Conservation (phyloP, 352 stramenopile genomes). For the Blastocystis sp. region DNA sequence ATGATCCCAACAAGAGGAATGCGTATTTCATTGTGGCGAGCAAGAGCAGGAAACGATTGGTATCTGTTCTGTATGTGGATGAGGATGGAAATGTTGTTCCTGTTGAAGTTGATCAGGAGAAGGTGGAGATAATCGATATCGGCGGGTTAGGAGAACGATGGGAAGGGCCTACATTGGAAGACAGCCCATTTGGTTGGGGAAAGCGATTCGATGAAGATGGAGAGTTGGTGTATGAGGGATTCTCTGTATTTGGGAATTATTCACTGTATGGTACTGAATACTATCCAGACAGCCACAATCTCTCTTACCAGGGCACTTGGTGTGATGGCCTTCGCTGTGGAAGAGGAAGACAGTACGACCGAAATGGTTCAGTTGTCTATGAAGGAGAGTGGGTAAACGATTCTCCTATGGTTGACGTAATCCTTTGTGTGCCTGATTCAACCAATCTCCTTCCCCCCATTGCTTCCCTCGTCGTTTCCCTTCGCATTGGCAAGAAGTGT, state of each 20-base stretch:
- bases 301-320: not conserved
- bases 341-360: not conserved
- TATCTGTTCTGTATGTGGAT: not conserved
- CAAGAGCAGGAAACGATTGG: not conserved
- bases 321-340: not conserved
- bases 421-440: not conserved
- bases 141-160: constrained; percentile 1
- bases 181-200: constrained; percentile 51
- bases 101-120: not conserved
- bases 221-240: not conserved
- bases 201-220: not conserved
- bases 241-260: not conserved
- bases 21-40: not conserved
- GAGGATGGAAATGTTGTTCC: not conserved
- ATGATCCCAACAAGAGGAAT: not conserved
- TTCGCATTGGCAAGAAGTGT: not conserved
- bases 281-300: not conserved
- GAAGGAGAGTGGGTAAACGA: not conserved
- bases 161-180: constrained; percentile 5
- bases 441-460: not conserved
- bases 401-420: not conserved
- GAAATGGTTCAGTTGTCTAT: not conserved
- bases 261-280: not conserved
- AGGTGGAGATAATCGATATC: constrained; percentile 9
- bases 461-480: not conserved